Evolutionary conservation across 495 filamentous ascomycete genomes (phyloP).

Genomic region (Aspergillus kassunensis): DNA sequence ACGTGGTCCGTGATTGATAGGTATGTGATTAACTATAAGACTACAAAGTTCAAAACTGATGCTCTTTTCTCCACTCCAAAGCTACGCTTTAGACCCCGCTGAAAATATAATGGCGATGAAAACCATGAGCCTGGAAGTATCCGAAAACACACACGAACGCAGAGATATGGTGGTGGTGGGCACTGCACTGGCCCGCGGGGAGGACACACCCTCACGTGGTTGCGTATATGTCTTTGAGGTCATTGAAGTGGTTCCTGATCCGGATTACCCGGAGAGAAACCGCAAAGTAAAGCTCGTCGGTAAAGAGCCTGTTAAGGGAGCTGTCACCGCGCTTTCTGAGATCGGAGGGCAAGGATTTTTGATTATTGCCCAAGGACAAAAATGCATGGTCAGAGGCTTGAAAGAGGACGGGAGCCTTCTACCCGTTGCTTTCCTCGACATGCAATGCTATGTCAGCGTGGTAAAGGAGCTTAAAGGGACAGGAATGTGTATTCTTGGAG

Average conservation of each 20-base stretch:
- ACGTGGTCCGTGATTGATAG: constrained; percentile 75
- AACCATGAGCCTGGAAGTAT: constrained; percentile 80
- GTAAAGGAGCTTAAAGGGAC: constrained; percentile 78
- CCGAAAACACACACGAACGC: constrained; percentile 82
- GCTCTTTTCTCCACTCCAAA: constrained; percentile 15
- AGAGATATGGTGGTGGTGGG: constrained; percentile 78
- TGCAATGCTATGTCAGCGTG: constrained; percentile 83
- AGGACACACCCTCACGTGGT: constrained; percentile 83
- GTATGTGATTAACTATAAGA: constrained; percentile 32
- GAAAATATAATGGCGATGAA: constrained; percentile 79
- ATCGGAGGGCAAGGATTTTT: constrained; percentile 92
- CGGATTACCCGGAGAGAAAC: constrained; percentile 76
- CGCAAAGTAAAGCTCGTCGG: constrained; percentile 79
- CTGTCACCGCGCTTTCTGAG: constrained; percentile 82
- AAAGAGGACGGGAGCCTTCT: constrained; percentile 91
- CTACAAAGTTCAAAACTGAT: constrained; percentile 1
- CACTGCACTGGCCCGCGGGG: constrained; percentile 76
- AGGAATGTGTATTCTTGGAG: constrained; percentile 77
- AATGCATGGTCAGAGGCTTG: constrained; percentile 91
- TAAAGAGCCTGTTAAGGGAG: constrained; percentile 86
- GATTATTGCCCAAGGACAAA: constrained; percentile 90
- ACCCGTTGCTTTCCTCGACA: constrained; percentile 96
- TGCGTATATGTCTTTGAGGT: constrained; percentile 88
- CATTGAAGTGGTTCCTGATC: constrained; percentile 85
- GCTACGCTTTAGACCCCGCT: constrained; percentile 56